A percentile compares a stretch with the other conserved stretches of the same genome.
Conservation (phyloP, 345 rosid genomes). For the Gossypium longicalyx region DNA sequence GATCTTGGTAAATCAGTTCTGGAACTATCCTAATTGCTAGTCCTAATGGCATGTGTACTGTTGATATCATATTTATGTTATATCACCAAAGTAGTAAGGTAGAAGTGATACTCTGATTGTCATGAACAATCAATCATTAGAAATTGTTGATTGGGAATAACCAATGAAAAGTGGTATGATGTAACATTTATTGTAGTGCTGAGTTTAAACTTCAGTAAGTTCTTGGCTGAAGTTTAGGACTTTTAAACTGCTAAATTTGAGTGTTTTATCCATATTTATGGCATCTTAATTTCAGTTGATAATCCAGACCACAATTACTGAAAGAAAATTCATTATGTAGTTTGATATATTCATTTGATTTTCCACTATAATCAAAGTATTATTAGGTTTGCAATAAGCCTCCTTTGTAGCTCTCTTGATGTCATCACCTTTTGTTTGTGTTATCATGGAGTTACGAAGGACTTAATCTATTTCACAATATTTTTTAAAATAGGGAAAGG, state of each 20-base stretch:
- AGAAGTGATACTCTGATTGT: neutral
- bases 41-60: neutral
- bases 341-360: slow-evolving; percentile 7
- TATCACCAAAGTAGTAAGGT: neutral
- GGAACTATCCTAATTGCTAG: neutral
- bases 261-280: neutral
- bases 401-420: neutral
- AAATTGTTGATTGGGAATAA: neutral
- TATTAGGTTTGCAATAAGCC: neutral
- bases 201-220: neutral
- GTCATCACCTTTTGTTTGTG: slow-evolving; percentile 12
- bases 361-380: neutral
- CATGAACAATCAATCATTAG: neutral
- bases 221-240: neutral
- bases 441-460: neutral
- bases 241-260: neutral
- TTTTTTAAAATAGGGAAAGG: slow-evolving; percentile 38
- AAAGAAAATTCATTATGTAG: neutral
- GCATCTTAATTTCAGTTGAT: neutral
- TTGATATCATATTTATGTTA: neutral
- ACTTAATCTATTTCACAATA: slow-evolving; percentile 10
- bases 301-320: neutral
- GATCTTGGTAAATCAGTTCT: neutral
- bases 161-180: neutral
- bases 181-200: neutral